These are phyloP conservation scores for Hymenoscyphus linearis DNA, from an alignment of 2,329 filamentous ascomycete genomes.

Conservation along the genomic window DNA sequence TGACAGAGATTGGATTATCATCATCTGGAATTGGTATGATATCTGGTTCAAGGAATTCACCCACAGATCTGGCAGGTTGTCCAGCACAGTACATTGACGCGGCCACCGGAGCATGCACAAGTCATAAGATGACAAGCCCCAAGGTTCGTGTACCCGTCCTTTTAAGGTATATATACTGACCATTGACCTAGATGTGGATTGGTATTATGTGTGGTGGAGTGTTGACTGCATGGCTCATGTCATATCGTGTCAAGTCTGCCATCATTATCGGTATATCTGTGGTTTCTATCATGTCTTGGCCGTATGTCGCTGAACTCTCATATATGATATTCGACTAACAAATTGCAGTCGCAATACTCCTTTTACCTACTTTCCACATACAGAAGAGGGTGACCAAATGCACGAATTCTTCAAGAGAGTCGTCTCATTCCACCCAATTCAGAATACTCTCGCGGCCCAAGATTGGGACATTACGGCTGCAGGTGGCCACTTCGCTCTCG, in stretches of 20 bases:
- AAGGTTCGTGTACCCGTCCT: conserved; percentile 42
- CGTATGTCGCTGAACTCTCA: conserved; percentile 41
- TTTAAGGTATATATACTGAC: neutral
- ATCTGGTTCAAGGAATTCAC: conserved; percentile 63
- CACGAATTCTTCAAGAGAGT: conserved; percentile 71
- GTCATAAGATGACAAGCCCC: conserved; percentile 69
- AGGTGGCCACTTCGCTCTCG: conserved; percentile 60
- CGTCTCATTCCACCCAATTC: conserved; percentile 66
- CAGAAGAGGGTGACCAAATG: conserved; percentile 53
- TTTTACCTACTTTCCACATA: conserved; percentile 70
- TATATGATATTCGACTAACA: conserved; percentile 2
- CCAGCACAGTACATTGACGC: conserved; percentile 46
- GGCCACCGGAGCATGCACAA: conserved; percentile 45
- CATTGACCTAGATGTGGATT: conserved; percentile 62
- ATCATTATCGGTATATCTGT: conserved; percentile 69
- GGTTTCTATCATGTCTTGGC: conserved; percentile 71
- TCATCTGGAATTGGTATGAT: conserved; percentile 82
- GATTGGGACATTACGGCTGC: conserved; percentile 54
- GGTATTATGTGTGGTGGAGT: conserved; percentile 77
- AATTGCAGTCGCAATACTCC: conserved; percentile 52
- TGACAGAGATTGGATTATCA: conserved; percentile 61
- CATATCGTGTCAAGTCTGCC: conserved; percentile 69
- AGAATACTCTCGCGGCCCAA: conserved; percentile 55
- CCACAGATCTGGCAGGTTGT: conserved; percentile 74
- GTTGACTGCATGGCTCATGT: conserved; percentile 74